phyloP scores from a whole-genome alignment of 306 rosid genomes.

The Leucaena leucocephala region DNA sequence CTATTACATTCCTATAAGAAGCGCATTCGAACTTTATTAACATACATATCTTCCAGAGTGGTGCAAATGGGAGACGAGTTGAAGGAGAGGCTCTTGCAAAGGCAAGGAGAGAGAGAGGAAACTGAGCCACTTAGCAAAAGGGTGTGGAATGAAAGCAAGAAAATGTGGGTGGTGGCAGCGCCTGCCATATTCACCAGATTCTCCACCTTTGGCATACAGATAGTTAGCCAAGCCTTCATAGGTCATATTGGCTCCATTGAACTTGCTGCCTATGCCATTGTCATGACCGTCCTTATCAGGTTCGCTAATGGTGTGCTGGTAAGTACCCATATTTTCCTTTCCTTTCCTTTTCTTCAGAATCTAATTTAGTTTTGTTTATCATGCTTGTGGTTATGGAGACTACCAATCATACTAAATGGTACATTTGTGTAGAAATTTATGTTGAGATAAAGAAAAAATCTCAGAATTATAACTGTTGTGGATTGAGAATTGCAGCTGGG shows the following conservation, averaged over 20 bases:
- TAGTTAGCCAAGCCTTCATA: slow-evolving; percentile 49
- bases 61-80: slow-evolving; percentile 29
- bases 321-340: not conserved
- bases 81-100: slow-evolving; percentile 27
- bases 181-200: slow-evolving; percentile 57
- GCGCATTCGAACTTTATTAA: not conserved
- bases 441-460: not conserved
- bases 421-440: not conserved
- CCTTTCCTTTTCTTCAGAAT: not conserved
- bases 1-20: not conserved
- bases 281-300: slow-evolving; percentile 40
- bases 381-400: not conserved
- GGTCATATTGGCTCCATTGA: slow-evolving; percentile 52
- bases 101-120: slow-evolving; percentile 11
- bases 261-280: slow-evolving; percentile 51
- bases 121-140: slow-evolving; percentile 30
- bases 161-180: slow-evolving; percentile 52
- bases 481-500: slow-evolving; percentile 48
- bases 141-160: slow-evolving; percentile 51
- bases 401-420: not conserved
- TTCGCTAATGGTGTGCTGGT: slow-evolving; percentile 47
- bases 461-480: not conserved
- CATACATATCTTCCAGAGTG: not conserved
- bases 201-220: slow-evolving; percentile 43
- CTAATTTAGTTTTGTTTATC: not conserved